Base-by-base conservation (phyloP, 2,329 filamentous ascomycete genomes). In the Ophiobolus disseminans region DNA sequence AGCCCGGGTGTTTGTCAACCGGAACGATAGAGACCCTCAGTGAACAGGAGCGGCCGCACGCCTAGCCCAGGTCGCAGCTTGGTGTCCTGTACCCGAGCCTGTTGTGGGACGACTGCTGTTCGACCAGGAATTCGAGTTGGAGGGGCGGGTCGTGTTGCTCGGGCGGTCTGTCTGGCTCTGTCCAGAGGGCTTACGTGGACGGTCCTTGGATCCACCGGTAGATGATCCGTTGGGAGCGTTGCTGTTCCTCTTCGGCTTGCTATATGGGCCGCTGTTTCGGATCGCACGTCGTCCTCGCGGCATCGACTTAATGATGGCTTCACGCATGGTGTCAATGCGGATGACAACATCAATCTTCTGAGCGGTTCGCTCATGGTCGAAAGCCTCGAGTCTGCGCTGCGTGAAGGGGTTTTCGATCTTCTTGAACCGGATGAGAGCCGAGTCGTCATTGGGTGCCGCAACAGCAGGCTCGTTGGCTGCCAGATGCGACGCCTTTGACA, bases 401-500 rank as follows among this genome's bases (percentile, higher is more conserved):
- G 62, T 65, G 45, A 65, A 65, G 1, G 65, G 57, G 11, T 67
- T 70, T 40, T 66, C 63, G 14, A 57, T 59, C 30, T 55, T 57
- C 16, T 70, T 68, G 13, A 64, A 45, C 42, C 40, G 62, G 32
- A 39, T 39, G 8, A 60, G 55, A n/a, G 28, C 28, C 11, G 57
- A 48, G 31, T 69, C 58, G 17, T 60, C 62, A n/a, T 46, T 60
- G n/a, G 60, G 60, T 17, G 55, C 43, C n/a, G 43, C 46, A 39
- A 61, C 62, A 7, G 62, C 48, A 14, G 65, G 62, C 38, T 69
- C 65, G 34, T 68, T 66, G 7, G 69, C 69, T 23, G 66, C 66
- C 17, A 70, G 56, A 45, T 73, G 68, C 20, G 68, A 55, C 4
- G 62, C 56, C 46, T 70, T 69, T 17, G 70, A 53, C 9, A 69